Percentiles rank a stretch among this genome's conserved stretches.
Evolutionary conservation across 2,329 filamentous ascomycete genomes (phyloP).

Genomic region (Scedosporium apiospermum): DNA sequence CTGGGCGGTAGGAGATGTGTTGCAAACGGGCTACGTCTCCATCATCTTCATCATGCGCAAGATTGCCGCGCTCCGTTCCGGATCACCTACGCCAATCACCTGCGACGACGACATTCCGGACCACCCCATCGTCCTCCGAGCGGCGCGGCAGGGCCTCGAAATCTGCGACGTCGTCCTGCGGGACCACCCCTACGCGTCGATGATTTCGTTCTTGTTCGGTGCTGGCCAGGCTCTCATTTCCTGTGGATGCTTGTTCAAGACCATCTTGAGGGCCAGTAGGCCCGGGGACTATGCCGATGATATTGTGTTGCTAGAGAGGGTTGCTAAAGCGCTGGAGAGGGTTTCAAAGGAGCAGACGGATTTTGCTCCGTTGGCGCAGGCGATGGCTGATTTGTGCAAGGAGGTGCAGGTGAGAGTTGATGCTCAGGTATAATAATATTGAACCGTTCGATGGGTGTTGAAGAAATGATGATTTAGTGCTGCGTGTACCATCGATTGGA

Average conservation of each 20-base stretch:
- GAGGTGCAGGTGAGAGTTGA: background rate
- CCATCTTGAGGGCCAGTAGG: background rate
- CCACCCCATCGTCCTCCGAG: background rate
- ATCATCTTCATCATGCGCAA: slow-evolving; percentile 25
- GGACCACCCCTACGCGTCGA: background rate
- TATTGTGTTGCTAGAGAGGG: background rate
- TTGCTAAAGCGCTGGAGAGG: background rate
- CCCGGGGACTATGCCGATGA: background rate
- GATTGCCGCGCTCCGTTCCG: slow-evolving; percentile 6
- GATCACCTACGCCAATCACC: background rate
- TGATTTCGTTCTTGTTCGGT: background rate
- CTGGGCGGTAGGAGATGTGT: slow-evolving; percentile 19
- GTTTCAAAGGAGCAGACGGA: background rate
- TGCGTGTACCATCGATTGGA: too few relatives aligned
- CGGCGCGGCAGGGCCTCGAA: background rate
- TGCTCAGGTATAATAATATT: background rate
- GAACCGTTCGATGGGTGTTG: too few relatives aligned
- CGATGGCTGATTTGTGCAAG: background rate
- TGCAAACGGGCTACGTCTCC: slow-evolving; percentile 19
- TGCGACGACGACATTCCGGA: background rate
- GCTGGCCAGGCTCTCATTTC: background rate
- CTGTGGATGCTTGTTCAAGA: background rate
- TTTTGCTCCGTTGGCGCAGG: background rate
- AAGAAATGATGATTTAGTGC: too few relatives aligned
- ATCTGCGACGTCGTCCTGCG: background rate